phyloP scores from a whole-genome alignment of 306 rosid species.

The Lathyrus tuberosus region DNA sequence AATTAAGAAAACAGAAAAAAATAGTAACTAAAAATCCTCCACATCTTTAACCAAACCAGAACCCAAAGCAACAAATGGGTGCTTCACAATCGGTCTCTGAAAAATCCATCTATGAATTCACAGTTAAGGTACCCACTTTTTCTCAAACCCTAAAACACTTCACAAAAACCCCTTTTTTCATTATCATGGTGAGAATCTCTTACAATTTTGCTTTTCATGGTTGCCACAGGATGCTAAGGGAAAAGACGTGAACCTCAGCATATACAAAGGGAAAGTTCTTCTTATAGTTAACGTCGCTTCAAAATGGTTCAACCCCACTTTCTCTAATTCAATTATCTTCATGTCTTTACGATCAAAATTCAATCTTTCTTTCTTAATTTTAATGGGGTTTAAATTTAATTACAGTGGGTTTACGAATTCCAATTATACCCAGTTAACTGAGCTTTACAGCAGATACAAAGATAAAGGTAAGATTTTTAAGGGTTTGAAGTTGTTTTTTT shows the following conservation, averaged over 20 bases:
- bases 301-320: constrained; percentile 56
- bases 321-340: background rate
- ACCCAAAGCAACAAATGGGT: constrained; percentile 51
- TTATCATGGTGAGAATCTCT: constrained; percentile 11
- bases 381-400: constrained; percentile 1
- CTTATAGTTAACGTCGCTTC: constrained; percentile 93
- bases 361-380: constrained; percentile 26
- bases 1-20: background rate
- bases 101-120: constrained; percentile 72
- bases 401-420: constrained; percentile 71
- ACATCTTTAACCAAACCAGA: background rate
- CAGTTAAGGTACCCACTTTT: constrained; percentile 60
- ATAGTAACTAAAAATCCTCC: background rate
- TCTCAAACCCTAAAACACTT: background rate
- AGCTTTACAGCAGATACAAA: constrained; percentile 67
- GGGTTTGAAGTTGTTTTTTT: constrained; percentile 7
- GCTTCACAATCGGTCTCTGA: constrained; percentile 57
- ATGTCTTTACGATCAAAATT: background rate
- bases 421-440: constrained; percentile 81
- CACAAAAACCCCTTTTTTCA: background rate
- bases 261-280: constrained; percentile 76
- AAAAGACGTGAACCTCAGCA: constrained; percentile 66
- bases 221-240: constrained; percentile 67
- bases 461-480: constrained; percentile 58
- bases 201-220: background rate